Evolutionary conservation across 2,329 filamentous ascomycete genomes (phyloP).

Genomic region (Botrytis paeoniae): DNA sequence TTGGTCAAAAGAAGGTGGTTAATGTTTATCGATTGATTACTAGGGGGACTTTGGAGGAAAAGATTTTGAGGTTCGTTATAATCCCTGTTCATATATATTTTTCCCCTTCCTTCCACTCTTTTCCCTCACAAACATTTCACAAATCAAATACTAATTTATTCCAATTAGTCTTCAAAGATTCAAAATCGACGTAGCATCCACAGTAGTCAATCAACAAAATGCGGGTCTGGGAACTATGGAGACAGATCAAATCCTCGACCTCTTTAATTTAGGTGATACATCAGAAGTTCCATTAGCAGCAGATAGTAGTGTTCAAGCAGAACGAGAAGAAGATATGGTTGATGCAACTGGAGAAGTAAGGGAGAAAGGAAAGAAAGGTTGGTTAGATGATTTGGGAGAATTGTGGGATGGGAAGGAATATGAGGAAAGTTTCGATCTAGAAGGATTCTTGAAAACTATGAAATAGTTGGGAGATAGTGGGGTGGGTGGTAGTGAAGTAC

Average conservation of each 20-base stretch:
- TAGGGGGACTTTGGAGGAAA: slow-evolving; percentile 92
- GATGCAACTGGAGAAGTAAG: slow-evolving; percentile 90
- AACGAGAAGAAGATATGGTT: slow-evolving; percentile 80
- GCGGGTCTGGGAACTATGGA: slow-evolving; percentile 91
- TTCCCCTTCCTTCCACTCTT: not conserved
- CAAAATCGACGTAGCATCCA: slow-evolving; percentile 98
- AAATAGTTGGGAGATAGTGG: slow-evolving; percentile 21
- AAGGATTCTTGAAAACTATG: slow-evolving; percentile 94
- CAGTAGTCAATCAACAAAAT: slow-evolving; percentile 98
- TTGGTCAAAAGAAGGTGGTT: slow-evolving; percentile 99
- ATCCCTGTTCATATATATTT: slow-evolving; percentile 3
- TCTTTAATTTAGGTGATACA: slow-evolving; percentile 86
- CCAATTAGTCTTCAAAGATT: slow-evolving; percentile 81
- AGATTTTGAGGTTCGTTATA: slow-evolving; percentile 75
- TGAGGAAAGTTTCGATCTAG: slow-evolving; percentile 95
- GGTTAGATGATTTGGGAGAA: slow-evolving; percentile 91
- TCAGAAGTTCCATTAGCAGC: slow-evolving; percentile 64
- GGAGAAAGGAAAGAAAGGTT: slow-evolving; percentile 94
- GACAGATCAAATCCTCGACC: slow-evolving; percentile 94
- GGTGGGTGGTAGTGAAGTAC: not conserved
- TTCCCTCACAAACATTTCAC: not conserved
- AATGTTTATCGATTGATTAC: slow-evolving; percentile 98
- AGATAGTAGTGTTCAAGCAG: slow-evolving; percentile 51
- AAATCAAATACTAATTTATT: slow-evolving; percentile 18
- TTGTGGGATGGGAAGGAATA: slow-evolving; percentile 98